Percentiles rank a stretch among this genome's conserved stretches.
These are phyloP conservation scores for Pseudogymnoascus sp. DNA, from an alignment of 2,329 filamentous ascomycete species.

Conservation along the genomic window DNA sequence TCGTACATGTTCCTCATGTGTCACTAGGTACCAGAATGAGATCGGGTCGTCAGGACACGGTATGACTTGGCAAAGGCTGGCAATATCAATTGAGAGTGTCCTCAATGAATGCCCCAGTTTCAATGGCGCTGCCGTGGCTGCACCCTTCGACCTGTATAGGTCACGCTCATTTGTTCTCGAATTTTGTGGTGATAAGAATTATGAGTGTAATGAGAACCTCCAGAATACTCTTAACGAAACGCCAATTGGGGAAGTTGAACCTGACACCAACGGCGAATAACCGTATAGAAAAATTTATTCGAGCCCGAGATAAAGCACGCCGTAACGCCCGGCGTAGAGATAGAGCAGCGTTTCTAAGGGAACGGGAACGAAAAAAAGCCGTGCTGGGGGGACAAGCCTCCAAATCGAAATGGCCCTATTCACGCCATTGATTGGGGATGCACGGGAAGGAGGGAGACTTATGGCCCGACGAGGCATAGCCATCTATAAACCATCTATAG, in stretches of 20 bases:
- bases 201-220: not conserved
- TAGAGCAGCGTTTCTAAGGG: not conserved
- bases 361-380: not conserved
- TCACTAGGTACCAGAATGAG: fast-evolving
- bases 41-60: not conserved
- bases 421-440: not conserved
- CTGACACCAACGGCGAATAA: not conserved
- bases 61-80: not conserved
- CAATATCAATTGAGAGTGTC: not conserved
- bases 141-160: not conserved
- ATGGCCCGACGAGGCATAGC: not conserved
- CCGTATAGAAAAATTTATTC: not conserved
- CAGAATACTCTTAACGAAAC: not conserved
- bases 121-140: not conserved
- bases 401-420: not conserved
- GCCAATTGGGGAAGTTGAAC: not conserved
- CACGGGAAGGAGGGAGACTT: not conserved
- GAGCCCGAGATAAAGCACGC: not conserved
- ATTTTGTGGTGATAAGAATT: not conserved
- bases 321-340: not conserved
- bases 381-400: not conserved
- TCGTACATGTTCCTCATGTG: not conserved
- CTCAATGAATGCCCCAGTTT: not conserved
- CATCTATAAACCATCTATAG: not conserved
- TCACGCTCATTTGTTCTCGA: not conserved